phyloP scores from a whole-genome alignment of 2,329 filamentous ascomycete species.

The Trichophyton simii region DNA sequence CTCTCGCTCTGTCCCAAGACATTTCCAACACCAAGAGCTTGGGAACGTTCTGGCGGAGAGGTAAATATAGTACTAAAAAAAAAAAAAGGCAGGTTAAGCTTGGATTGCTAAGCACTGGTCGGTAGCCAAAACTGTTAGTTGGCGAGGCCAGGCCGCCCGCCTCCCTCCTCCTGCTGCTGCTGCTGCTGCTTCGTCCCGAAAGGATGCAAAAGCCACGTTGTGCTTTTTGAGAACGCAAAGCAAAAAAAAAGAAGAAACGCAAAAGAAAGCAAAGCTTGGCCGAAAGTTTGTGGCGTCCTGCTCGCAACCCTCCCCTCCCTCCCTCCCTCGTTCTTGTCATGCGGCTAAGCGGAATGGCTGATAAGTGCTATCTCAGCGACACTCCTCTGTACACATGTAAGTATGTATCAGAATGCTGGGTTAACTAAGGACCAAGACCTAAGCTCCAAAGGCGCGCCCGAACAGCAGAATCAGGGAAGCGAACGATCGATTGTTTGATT shows the following conservation, averaged over 20 bases:
- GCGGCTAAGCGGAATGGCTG: conserved; percentile 4
- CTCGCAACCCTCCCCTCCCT: background rate
- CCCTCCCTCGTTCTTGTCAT: background rate
- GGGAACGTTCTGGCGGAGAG: no score
- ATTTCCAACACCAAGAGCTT: background rate
- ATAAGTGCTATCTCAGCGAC: background rate
- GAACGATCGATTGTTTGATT: background rate
- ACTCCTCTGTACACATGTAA: no score
- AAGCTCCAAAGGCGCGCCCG: background rate
- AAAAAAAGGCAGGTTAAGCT: background rate
- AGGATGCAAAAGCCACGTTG: conserved; percentile 3
- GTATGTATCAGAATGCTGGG: background rate
- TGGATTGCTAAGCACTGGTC: conserved; percentile 1
- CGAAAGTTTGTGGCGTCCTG: background rate
- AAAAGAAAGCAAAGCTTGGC: background rate
- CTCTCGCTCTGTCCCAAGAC: background rate
- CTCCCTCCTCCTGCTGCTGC: no score
- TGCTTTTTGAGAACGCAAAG: background rate
- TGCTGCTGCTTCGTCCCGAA: background rate
- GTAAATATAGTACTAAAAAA: no score
- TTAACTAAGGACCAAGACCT: background rate
- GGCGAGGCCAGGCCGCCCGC: background rate
- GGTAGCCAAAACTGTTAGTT: background rate
- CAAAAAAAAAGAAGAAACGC: background rate
- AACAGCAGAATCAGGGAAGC: background rate